Percentiles rank a stretch among this genome's conserved stretches.
phyloP scores from a whole-genome alignment of 441 rosid genomes.

The Brassica balearica region DNA sequence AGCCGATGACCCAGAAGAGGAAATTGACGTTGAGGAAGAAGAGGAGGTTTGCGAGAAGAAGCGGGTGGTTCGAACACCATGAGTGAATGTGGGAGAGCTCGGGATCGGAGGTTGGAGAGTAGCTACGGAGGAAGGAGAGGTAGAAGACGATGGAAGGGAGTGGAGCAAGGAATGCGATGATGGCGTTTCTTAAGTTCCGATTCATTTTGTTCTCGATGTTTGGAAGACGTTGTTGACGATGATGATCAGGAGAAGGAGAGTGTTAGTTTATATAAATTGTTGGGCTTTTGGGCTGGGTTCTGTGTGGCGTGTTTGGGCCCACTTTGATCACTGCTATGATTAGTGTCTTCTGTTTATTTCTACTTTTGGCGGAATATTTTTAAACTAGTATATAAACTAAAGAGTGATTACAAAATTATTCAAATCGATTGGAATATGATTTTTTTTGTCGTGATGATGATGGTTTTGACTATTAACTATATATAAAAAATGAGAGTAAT shows the following conservation, averaged over 20 bases:
- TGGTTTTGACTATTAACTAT: background rate
- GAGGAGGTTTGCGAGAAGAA: slow-evolving; percentile 73
- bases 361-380: slow-evolving; percentile 1
- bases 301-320: slow-evolving; percentile 35
- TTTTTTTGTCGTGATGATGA: slow-evolving; percentile 14
- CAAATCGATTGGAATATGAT: slow-evolving; percentile 31
- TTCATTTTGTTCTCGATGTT: slow-evolving; percentile 45
- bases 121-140: slow-evolving; percentile 58
- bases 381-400: too few relatives aligned
- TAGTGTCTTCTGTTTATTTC: slow-evolving; percentile 31
- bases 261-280: slow-evolving; percentile 18
- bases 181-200: slow-evolving; percentile 63
- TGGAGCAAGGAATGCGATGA: slow-evolving; percentile 71
- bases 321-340: slow-evolving; percentile 36
- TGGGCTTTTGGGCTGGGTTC: slow-evolving; percentile 33
- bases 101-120: slow-evolving; percentile 19
- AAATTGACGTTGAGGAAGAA: slow-evolving; percentile 94
- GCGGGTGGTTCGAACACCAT: slow-evolving; percentile 83
- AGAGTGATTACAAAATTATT: background rate
- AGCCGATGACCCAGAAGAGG: slow-evolving; percentile 89
- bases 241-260: background rate
- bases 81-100: slow-evolving; percentile 53
- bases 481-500: background rate
- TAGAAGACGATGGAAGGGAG: slow-evolving; percentile 79
- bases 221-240: background rate